Evolutionary conservation across 495 filamentous ascomycete genomes (phyloP).

Genomic region (Apodospora peruviana): DNA sequence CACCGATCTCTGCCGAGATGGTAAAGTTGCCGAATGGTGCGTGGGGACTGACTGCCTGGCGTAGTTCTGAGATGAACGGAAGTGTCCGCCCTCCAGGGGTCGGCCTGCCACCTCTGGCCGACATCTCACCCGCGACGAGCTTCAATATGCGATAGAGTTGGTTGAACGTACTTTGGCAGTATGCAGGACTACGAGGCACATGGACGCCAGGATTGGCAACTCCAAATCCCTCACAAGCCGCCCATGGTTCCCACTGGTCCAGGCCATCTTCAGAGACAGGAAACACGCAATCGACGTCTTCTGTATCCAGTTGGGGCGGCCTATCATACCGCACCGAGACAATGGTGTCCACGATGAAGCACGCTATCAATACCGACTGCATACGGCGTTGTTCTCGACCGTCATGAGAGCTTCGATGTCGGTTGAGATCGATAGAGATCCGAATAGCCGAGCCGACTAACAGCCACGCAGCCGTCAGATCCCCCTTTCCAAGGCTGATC

Average conservation of each 20-base stretch:
- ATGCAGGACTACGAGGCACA: slow-evolving; percentile 45
- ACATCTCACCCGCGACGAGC: slow-evolving; percentile 6
- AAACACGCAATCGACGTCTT: slow-evolving; percentile 40
- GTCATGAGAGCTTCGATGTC: slow-evolving; percentile 17
- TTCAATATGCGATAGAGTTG: slow-evolving; percentile 31
- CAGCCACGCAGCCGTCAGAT: slow-evolving; percentile 54
- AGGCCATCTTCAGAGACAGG: slow-evolving; percentile 56
- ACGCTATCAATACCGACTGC: slow-evolving; percentile 52
- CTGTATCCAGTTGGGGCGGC: slow-evolving; percentile 47
- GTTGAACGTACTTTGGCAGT: slow-evolving; percentile 61
- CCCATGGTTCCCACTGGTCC: slow-evolving; percentile 72
- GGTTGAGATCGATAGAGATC: slow-evolving; percentile 46
- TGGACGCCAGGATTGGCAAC: slow-evolving; percentile 20
- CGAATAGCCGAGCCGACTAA: slow-evolving; percentile 58
- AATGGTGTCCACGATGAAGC: slow-evolving; percentile 61
- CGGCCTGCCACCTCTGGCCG: not conserved
- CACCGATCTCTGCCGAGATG: slow-evolving; percentile 1
- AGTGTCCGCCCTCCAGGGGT: not conserved
- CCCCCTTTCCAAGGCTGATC: slow-evolving; percentile 51
- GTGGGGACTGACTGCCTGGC: slow-evolving; percentile 8
- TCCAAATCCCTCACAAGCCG: slow-evolving; percentile 44
- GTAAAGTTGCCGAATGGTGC: slow-evolving; percentile 12
- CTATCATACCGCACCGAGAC: slow-evolving; percentile 51
- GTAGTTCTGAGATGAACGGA: slow-evolving; percentile 5
- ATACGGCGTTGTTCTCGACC: slow-evolving; percentile 33